Percentiles rank a stretch among this genome's conserved stretches.
Evolutionary conservation across 306 rosid genomes (phyloP).

Genomic region (Vicia villosa): DNA sequence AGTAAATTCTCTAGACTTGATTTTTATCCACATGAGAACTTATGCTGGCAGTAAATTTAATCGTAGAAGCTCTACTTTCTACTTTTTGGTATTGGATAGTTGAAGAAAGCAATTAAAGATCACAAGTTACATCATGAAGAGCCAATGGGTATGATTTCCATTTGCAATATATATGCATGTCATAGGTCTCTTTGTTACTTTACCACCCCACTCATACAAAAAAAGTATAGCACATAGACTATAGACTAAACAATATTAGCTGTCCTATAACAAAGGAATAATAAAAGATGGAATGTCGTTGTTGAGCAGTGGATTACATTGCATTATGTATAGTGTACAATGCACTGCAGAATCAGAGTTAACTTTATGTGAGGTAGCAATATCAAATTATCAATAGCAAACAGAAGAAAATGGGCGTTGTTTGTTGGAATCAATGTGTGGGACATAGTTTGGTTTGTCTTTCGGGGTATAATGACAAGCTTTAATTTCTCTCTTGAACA

Average conservation of each 20-base stretch:
- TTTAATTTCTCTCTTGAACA: conserved; percentile 21
- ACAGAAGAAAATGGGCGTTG: conserved; percentile 15
- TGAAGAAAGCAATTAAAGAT: conserved; percentile 22
- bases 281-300: conserved; percentile 34
- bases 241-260: neutral
- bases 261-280: conserved; percentile 19
- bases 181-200: conserved; percentile 28
- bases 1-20: neutral
- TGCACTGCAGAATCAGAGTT: conserved; percentile 21
- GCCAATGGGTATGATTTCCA: neutral
- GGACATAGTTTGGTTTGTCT: conserved; percentile 28
- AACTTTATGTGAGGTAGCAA: conserved; percentile 14
- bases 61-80: conserved; percentile 21
- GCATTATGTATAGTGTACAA: neutral
- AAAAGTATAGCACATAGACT: conserved; percentile 20
- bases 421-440: conserved; percentile 6
- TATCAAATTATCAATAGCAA: neutral
- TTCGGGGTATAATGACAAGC: conserved; percentile 11
- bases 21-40: neutral
- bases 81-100: neutral
- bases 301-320: conserved; percentile 6
- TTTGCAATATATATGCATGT: neutral
- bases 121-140: conserved; percentile 2
- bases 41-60: conserved; percentile 1
- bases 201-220: conserved; percentile 12